These are phyloP conservation scores for Phaeoacremonium minimum DNA, from an alignment of 2,329 filamentous ascomycete species.

Conservation along the genomic window DNA sequence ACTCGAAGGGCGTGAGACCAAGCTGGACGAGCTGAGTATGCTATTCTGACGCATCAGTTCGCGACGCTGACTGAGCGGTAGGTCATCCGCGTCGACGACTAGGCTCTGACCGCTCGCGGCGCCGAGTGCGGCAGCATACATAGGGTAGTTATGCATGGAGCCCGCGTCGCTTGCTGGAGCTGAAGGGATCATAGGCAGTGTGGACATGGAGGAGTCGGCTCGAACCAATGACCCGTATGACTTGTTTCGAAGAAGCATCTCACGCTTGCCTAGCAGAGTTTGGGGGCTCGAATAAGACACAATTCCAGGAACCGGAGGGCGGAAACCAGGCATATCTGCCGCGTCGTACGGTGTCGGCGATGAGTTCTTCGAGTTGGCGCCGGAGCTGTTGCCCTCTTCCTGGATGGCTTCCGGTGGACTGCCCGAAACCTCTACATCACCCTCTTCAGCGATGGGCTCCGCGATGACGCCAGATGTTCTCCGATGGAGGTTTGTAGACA, in stretches of 20 bases:
- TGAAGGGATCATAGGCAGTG: conserved; percentile 12
- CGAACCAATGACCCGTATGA: conserved; percentile 10
- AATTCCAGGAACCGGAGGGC: conserved; percentile 34
- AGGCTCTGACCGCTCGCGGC: conserved; percentile 3
- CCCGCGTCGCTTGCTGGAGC: conserved; percentile 34
- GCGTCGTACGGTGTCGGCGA: conserved; percentile 14
- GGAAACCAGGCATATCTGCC: too few relatives aligned
- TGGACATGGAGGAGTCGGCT: conserved; percentile 19
- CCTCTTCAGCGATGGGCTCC: conserved; percentile 41
- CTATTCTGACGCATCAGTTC: conserved; percentile 54
- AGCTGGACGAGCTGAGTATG: conserved; percentile 17
- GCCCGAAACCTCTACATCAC: conserved; percentile 12
- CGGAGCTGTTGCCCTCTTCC: conserved; percentile 5
- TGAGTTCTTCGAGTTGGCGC: conserved; percentile 13
- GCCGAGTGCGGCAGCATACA: neutral
- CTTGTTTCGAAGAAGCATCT: conserved; percentile 49
- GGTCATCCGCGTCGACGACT: conserved; percentile 55
- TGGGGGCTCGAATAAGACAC: conserved; percentile 48
- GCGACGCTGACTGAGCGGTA: conserved; percentile 67
- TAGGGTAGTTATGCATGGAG: conserved; percentile 26
- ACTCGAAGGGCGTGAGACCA: conserved; percentile 6
- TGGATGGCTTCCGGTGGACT: neutral
- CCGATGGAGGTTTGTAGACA: conserved; percentile 14
- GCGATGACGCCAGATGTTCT: conserved; percentile 20
- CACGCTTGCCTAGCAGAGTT: conserved; percentile 52